Evolutionary conservation across 495 filamentous ascomycete genomes (phyloP), one percentile per base, ranked within the genome.

Genomic region (Hyphodiscus hymeniophilus): DNA sequence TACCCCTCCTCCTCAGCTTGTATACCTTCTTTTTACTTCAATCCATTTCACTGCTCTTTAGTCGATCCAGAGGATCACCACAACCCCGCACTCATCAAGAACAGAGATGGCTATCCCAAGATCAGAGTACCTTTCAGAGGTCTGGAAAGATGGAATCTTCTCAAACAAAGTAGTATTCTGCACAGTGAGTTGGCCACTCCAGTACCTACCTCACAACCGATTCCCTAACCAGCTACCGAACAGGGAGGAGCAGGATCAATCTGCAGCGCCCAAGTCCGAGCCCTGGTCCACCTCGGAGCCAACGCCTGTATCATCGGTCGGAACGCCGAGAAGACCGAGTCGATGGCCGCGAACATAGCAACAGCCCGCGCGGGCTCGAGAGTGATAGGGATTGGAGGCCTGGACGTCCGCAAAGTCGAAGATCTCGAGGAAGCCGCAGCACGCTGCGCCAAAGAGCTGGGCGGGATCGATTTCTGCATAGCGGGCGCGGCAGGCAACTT

Each of bases 401-500:
- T 91, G 39, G 92, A 98, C 65, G 92, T 98, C 26, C 75, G 91
- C 17, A 57, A 58, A 18, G 54, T 56, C 7, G 43, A 60, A 12
- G 32, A 38, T 7, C 39, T 98, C 47, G 70, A 84, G 45, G 63
- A 69, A 15, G 91, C 92, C 0, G 91, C 83, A 1, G 82, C 87
- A 44, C 73, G 73, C 45, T 94, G 89, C 57, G 81, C 81, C 2
- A 70, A 76, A 50, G 87, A 97, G 61, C 68, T 98, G 7, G 92
- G 92, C 1, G 70, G 71, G 1, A 87, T 98, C 43, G 92, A 98
- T 63, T 97, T 77, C 63, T 87, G 94, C n/a, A 89, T 98, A 62
- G 90, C 90, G 31, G 92, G 92, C 41, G 92, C 92, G 23, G 92
- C 92, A 11, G 92, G 92, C 28, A 98, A 98, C 65, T 98, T 98